Base-by-base conservation (phyloP, 768 basidiomycete genomes). In the Pholiota conissans region DNA sequence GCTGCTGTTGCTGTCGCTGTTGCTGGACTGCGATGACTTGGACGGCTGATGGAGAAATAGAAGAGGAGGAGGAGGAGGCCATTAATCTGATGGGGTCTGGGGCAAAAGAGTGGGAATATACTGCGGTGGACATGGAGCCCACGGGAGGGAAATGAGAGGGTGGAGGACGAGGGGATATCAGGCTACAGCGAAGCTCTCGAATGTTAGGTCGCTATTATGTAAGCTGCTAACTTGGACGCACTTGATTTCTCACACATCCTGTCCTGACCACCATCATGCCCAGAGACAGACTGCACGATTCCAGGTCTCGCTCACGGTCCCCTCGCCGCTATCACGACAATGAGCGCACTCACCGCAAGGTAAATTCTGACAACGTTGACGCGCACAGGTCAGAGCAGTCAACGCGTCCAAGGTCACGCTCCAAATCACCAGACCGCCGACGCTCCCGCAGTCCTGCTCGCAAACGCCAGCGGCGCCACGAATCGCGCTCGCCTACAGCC, bases 381-480 rank as follows among this genome's bases (percentile, higher is more conserved):
- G 52, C 49, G 48, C 54, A 56, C 42, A 39, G 54, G 30, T 49
- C 55, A 54, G 63, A 63, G 46, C 64, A 59, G 48, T 65, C 65
- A 54, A 35, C 49, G 13, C 61, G 64, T 52, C 67, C 68, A 52
- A 62, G 70, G 14, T 70, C 69, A 45, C 63, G 61, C 26, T 65
- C 67, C n/a, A 64, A 61, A 54, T 67, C 67, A 32, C 62, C 66
- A 4, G 54, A 60, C 13, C 64, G 62, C 46, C 67, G 71, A 48
- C 63, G 69, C 22, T 74, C 73, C 57, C 66, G 69, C 27, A 76
- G 75, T 56, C 71, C 71, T 48, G 57, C 56, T 14, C 67, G 63
- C 55, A 74, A 73, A 56, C 65, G 71, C 50, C 66, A 65, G 47
- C 71, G 67, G 49, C 60, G 69, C 56, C 61, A 56, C 45, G 57